A percentile compares a stretch with the other conserved stretches of the same genome.
These are phyloP conservation scores for Cicer judaicum DNA, from an alignment of 306 rosid genomes.

Conservation along the genomic window DNA sequence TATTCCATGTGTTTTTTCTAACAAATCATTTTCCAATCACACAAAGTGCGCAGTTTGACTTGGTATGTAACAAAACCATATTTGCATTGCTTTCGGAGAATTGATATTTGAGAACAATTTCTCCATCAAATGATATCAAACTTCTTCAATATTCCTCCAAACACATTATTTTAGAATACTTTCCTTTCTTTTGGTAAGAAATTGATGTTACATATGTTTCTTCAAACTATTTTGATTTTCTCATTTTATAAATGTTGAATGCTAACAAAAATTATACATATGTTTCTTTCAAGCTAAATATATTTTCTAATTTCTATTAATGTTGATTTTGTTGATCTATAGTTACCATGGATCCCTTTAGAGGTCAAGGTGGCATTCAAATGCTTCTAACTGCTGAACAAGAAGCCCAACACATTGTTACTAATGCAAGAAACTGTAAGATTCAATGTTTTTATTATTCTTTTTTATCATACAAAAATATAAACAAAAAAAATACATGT, in stretches of 20 bases:
- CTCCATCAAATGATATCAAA: slow-evolving; percentile 34
- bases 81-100: slow-evolving; percentile 37
- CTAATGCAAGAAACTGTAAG: slow-evolving; percentile 75
- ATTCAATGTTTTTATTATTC: not conserved
- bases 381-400: slow-evolving; percentile 83
- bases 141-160: slow-evolving; percentile 31
- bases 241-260: slow-evolving; percentile 6
- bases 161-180: slow-evolving; percentile 14
- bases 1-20: not conserved
- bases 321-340: slow-evolving; percentile 27
- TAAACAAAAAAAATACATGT: no score
- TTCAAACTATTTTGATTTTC: slow-evolving; percentile 24
- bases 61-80: slow-evolving; percentile 38
- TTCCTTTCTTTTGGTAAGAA: slow-evolving; percentile 35
- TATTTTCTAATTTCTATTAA: slow-evolving; percentile 15
- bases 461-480: not conserved
- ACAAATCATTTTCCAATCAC: slow-evolving; percentile 24
- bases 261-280: not conserved
- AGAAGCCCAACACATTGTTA: slow-evolving; percentile 80
- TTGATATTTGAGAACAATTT: slow-evolving; percentile 19
- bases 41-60: slow-evolving; percentile 48
- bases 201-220: not conserved
- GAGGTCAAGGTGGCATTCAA: slow-evolving; percentile 92
- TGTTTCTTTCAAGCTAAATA: not conserved
- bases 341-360: slow-evolving; percentile 67